A percentile compares a stretch with the other conserved stretches of the same genome.
Conservation (phyloP, 2,329 filamentous ascomycete species). For the Aschersonia sp. region DNA sequence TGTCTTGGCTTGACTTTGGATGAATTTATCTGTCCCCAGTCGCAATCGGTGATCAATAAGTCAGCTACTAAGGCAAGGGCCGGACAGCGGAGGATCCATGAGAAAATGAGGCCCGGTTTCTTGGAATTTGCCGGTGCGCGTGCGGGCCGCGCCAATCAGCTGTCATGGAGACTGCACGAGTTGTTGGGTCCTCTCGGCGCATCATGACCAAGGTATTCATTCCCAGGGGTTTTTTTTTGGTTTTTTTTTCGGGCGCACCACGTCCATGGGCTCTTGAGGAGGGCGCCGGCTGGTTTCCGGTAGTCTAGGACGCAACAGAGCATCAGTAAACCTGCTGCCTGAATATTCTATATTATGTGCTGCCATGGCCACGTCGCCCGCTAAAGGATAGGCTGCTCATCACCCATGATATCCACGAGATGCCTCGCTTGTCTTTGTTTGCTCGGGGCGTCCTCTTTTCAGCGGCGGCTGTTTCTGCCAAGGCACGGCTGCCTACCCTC, state of each 20-base stretch:
- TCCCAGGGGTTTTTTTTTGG: background rate
- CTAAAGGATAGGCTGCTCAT: background rate
- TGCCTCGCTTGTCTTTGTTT: background rate
- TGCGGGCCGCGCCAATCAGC: background rate
- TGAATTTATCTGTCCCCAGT: too few species aligned
- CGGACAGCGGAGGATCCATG: background rate
- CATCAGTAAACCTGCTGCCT: background rate
- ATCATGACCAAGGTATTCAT: background rate
- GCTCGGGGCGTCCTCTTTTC: constrained; percentile 1
- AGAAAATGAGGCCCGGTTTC: background rate
- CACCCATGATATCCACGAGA: background rate
- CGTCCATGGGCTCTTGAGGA: background rate
- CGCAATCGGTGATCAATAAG: too few species aligned
- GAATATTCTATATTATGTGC: background rate
- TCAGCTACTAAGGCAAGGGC: background rate
- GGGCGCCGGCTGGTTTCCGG: background rate
- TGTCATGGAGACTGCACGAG: background rate
- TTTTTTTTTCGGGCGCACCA: background rate
- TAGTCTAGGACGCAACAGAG: background rate
- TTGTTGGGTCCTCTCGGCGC: background rate
- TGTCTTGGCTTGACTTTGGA: too few species aligned
- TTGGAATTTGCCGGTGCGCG: background rate
- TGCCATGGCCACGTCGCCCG: background rate
- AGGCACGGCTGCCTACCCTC: constrained; percentile 25
- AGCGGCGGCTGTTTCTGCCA: constrained; percentile 1